Percentiles rank a stretch among this genome's conserved stretches.
phyloP scores from a whole-genome alignment of 1,139 yeast species.

The Hyphopichia burtonii region DNA sequence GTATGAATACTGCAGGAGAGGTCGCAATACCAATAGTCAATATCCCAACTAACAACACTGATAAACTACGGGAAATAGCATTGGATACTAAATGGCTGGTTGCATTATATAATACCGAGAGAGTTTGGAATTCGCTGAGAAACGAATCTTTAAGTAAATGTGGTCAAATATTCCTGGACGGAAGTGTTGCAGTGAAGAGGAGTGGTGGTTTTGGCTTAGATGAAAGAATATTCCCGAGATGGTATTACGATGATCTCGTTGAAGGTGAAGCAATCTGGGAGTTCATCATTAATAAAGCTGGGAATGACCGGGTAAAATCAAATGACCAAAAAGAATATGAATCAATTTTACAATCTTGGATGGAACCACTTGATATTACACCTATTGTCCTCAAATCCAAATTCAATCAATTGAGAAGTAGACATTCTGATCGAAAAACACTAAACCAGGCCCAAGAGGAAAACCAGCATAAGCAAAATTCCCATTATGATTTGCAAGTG shows the following conservation, averaged over 20 bases:
- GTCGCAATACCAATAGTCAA: conserved; percentile 27
- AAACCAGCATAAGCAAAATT: conserved; percentile 25
- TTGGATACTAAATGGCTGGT: conserved; percentile 33
- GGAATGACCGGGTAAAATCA: neutral
- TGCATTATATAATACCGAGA: conserved; percentile 17
- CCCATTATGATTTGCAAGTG: conserved; percentile 20
- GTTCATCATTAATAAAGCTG: conserved; percentile 11
- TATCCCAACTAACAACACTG: conserved; percentile 23
- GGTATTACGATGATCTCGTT: conserved; percentile 26
- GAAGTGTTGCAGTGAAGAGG: conserved; percentile 27
- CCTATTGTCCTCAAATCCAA: neutral
- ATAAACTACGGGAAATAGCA: conserved; percentile 26
- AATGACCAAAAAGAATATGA: neutral
- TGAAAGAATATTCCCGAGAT: conserved; percentile 28
- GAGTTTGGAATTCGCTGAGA: conserved; percentile 27
- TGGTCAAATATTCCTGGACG: conserved; percentile 20
- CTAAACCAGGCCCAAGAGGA: conserved; percentile 14
- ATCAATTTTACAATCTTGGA: conserved; percentile 20
- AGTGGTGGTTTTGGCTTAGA: conserved; percentile 27
- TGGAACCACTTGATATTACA: conserved; percentile 8
- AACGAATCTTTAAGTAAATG: conserved; percentile 7
- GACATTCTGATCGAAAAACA: neutral
- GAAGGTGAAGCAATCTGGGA: conserved; percentile 42
- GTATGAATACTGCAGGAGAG: conserved; percentile 32
- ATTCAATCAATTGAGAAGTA: neutral